Evolutionary conservation across 2,329 filamentous ascomycete species (phyloP), one percentile per base, ranked within the genome.

Genomic region (Trichothecium roseum): DNA sequence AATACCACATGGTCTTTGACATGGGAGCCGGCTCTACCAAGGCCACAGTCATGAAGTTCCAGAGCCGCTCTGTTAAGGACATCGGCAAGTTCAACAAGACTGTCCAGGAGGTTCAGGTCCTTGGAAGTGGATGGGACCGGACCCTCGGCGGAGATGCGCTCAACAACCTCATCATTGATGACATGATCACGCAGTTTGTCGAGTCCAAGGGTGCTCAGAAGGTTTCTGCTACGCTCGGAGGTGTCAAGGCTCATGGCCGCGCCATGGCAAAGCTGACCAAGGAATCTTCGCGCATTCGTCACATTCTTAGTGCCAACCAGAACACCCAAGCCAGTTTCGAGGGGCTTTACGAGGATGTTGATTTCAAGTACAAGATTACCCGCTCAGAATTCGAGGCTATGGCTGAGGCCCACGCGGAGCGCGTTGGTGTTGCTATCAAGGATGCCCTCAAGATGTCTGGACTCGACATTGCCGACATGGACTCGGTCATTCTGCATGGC

Each of bases 21-120:
- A 96, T 98, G 88, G 91, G 91, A 46, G 88, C 91, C 46, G 91
- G 91, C 4, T 95, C 86, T 31, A 84, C 89, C 22, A 94, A 86
- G 49, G 89, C 89, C 4, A 91, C 87, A 6, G 67, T 98, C 35
- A 63, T 98, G 54, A 82, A 80, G 50, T 94, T 98, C 63, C 88
- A 95, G 58, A 83, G 84, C 54, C 80, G 81, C 47, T 79, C 73
- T 2, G 81, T 96, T 42, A 98, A 96, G 69, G 89, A 95, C 48
- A 63, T 89, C 37, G 88, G 87, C 45, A 87, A 84, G 57, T 89
- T 76, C 66, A 96, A 95, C 69, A 96, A 96, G 74, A 95, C 87
- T 2, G 65, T 98, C 22, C 91, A 96, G 55, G 91, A 98, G 56
- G 81, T 96, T n/a, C 77, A 86, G 42, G 84, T 94, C 27, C 49